These are phyloP conservation scores for Lycium ferocissimum DNA, from an alignment of 257 asterid species.

Conservation along the genomic window DNA sequence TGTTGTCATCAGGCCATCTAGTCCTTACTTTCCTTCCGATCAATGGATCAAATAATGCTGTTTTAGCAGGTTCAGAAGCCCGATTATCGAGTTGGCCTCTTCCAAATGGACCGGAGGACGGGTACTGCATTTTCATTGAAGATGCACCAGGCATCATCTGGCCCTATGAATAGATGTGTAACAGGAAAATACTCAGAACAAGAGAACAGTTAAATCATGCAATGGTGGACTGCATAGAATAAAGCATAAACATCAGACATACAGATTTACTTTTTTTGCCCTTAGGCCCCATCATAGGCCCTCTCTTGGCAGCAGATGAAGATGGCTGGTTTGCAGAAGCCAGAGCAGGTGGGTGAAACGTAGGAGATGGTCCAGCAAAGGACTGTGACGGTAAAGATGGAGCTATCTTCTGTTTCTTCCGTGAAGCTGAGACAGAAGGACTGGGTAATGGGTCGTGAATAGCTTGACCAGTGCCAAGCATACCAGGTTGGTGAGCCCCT, in stretches of 20 bases:
- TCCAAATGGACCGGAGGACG: conserved; percentile 70
- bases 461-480: conserved; percentile 57
- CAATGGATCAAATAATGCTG: conserved; percentile 60
- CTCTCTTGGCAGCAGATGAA: conserved; percentile 70
- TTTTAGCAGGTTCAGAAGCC: conserved; percentile 65
- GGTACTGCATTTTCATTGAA: conserved; percentile 72
- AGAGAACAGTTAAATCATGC: conserved; percentile 23
- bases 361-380: conserved; percentile 70
- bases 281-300: conserved; percentile 60
- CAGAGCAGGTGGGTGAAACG: conserved; percentile 61
- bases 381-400: conserved; percentile 66
- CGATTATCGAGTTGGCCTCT: conserved; percentile 82
- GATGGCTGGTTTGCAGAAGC: conserved; percentile 65
- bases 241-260: conserved; percentile 44
- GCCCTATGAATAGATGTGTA: conserved; percentile 33
- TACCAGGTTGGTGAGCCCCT: conserved; percentile 57
- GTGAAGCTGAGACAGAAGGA: conserved; percentile 76
- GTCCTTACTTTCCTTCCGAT: conserved; percentile 89
- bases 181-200: conserved; percentile 26
- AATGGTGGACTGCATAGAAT: neutral
- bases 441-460: conserved; percentile 65
- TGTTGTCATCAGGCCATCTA: conserved; percentile 99
- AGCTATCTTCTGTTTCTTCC: conserved; percentile 62
- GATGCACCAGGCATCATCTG: conserved; percentile 68
- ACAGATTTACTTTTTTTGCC: conserved; percentile 72